Base-by-base conservation (phyloP, 768 basidiomycete species). In the Podaxis mareebaensis region DNA sequence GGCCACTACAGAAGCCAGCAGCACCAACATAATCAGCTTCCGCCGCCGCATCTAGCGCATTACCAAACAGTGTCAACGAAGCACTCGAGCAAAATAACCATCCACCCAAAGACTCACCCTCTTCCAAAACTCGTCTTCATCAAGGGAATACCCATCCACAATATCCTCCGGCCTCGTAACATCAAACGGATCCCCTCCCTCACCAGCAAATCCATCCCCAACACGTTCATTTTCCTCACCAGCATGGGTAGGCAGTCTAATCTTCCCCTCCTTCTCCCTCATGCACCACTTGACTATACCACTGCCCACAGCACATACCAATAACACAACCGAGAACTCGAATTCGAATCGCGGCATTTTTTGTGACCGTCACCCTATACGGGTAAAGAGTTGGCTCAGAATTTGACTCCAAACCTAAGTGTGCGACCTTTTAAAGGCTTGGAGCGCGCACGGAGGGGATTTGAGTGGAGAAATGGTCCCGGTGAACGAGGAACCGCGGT, bases 151-250 rank as follows among this genome's bases (percentile, higher is more conserved):
- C 10, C 76, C 76, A 30, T 77, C 72, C 12, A 69, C 58, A 1
- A 74, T 24, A 72, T 94, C 92, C 70, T 89, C 88, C 8, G 86
- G 83, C n/a, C 71, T 85, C 20, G 85, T 83, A n/a, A 94, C 87
- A 60, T 76, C 73, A 52, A 76, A 74, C 17, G 74, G 70, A 66
- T 77, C 76, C 30, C 30, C 28, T 17, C 44, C 44, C 17, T 42
- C 57, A 20, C 71, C 67, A 12, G 69, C 60, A 7, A 58, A 67
- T n/a, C 39, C 67, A n/a, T 72, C 65, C 24, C 22, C 54, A 38
- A 51, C n/a, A 28, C 7, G 13, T 26, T 51, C 54, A 2, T 40
- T 48, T n/a, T 51, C 61, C 1, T 52, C 55, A 39, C 17, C 61
- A 28, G 58, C 62, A 42, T 69, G 64, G 5, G 58, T 61, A 38